Evolutionary conservation across 2,329 filamentous ascomycete species (phyloP), one percentile per base, ranked within the genome.

Genomic region (Xylaria sp.): DNA sequence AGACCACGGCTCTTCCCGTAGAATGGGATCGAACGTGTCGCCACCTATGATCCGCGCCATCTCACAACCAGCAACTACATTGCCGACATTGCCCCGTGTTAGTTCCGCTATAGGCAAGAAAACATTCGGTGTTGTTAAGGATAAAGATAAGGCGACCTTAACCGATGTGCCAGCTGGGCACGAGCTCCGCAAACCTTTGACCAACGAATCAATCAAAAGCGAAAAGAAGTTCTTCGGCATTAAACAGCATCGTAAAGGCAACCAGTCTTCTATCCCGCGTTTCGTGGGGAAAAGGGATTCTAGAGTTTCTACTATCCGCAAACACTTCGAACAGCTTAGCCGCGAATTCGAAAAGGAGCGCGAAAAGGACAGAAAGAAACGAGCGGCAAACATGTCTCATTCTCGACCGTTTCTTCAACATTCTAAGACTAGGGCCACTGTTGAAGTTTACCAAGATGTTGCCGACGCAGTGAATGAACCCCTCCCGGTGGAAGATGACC

Each of bases 301-400:
- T 3, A 93, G 92, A 74, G 96, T 99, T 2, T 97, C 94, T 9
- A 94, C 91, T n/a, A 85, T 99, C 58, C 93, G 96, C 20, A 93
- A 93, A 73, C 96, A 98, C 78, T 98, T 99, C 77, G 97, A 99
- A 79, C 94, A 98, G 78, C 85, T 99, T 65, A 97, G 94, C 74
- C 91, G 94, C 28, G 97, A 99, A 76, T 99, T 99, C 73, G 94
- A 97, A 77, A 97, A 95, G 75, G 95, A 99, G 80, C 89, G 96
- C 52, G 88, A 97, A 72, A 91, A 92, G 57, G 95, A 98, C 78
- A 89, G 93, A 72, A 91, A 91, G 74, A 91, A 94, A 78, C 85
- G 93, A 67, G 92, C 93, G 30, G 92, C 93, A 53, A 93, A 90
- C 76, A 90, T 91, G 76, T 86, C 88, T 25, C 85, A 87, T 78